Evolutionary conservation across 2,329 filamentous ascomycete species (phyloP), one percentile per base, ranked within the genome.

Genomic region (Aureobasidium musti): DNA sequence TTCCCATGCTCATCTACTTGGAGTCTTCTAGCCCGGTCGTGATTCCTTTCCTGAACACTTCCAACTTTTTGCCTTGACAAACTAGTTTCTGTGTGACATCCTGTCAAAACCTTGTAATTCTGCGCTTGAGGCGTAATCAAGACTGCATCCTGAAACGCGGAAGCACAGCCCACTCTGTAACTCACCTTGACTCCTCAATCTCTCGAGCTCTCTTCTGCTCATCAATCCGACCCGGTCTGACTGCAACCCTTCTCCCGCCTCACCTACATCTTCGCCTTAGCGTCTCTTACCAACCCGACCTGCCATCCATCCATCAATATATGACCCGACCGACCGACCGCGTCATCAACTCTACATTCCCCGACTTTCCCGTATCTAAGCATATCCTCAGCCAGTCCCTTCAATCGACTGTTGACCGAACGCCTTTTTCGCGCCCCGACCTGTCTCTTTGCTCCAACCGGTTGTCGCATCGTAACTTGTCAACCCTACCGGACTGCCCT

Each of bases 81-180:
- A 21, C 57, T 61, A 37, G 41, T 37, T 49, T 6, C 30, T 49
- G 41, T 49, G 45, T 63, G 59, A 63, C 59, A 63, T 35, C n/a
- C 59, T 63, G 59, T 63, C 59, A 50, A 63, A 30, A 33, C 33
- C 26, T 28, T 52, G 59, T 63, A 63, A 33, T 63, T 41, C 45
- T 50, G 59, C 59, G 33, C 43, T 39, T 26, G 43, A 50, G 59
- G 30, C 59, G 45, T 52, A 50, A 64, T 52, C 45, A 63, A 63
- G 43, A 64, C 35, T n/a, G 17, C 49, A 64, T 45, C 26, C 61
- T 64, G 61, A 64, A 64, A 64, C 61, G 61, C 61, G 35, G 49
- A 64, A 53, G 61, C 61, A 64, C 61, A 53, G 61, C 61, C 61
- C 61, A 35, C 61, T 52, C 60, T 63, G 23, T 63, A 57, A 57